Conservation (phyloP, 2,329 filamentous ascomycete species). For the Fusarium anthophilum region DNA sequence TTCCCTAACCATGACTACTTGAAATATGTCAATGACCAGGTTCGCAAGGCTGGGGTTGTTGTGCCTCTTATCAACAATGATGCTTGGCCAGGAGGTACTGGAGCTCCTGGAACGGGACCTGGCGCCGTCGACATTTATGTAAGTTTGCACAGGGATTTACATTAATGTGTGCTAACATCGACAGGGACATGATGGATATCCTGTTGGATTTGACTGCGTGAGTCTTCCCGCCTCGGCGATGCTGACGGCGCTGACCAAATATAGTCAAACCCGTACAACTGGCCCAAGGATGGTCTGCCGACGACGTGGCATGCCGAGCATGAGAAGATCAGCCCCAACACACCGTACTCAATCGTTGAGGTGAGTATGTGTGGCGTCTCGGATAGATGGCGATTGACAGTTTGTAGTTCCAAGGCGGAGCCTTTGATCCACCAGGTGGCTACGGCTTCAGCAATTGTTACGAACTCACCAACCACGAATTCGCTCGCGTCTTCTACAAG, state of each 20-base stretch:
- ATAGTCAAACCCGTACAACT: constrained; percentile 58
- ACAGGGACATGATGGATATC: constrained; percentile 71
- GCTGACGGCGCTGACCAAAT: not conserved
- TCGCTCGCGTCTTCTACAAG: constrained; percentile 82
- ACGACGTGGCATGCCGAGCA: constrained; percentile 66
- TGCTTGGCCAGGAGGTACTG: constrained; percentile 66
- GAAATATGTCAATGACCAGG: constrained; percentile 74
- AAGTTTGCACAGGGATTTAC: not conserved
- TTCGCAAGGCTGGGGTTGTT: constrained; percentile 72
- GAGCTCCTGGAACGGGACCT: constrained; percentile 68
- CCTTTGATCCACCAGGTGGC: constrained; percentile 80
- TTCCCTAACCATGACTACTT: constrained; percentile 77
- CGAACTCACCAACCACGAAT: constrained; percentile 74
- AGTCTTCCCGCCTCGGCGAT: fast-evolving
- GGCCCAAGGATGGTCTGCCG: constrained; percentile 42
- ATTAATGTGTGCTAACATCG: fast-evolving
- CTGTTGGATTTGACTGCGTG: constrained; percentile 66
- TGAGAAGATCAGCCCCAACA: constrained; percentile 68
- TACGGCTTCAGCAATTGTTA: constrained; percentile 74
- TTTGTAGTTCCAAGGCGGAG: constrained; percentile 71
- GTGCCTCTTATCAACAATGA: constrained; percentile 83
- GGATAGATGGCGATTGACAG: not conserved
- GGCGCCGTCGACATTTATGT: constrained; percentile 68
- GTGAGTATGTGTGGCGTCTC: not conserved
- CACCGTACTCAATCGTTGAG: constrained; percentile 68